Conservation (phyloP, 2,329 filamentous ascomycete species). For the Fusarium secorum region DNA sequence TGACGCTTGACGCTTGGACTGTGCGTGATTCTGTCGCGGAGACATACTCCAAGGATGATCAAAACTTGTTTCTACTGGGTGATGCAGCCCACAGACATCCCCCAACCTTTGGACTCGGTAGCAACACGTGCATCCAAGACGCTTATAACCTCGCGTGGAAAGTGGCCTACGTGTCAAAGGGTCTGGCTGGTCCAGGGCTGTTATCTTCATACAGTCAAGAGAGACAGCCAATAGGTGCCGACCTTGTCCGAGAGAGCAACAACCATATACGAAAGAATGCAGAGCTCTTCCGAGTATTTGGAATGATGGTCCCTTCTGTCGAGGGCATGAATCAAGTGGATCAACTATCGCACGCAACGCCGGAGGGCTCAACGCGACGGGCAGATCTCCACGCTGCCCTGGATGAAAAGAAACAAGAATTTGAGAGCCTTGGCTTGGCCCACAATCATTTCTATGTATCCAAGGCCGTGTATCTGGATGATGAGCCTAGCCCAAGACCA, state of each 20-base stretch:
- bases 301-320: neutral
- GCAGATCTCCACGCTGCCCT: fast-evolving
- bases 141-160: neutral
- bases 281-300: neutral
- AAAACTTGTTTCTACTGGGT: neutral
- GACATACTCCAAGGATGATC: fast-evolving
- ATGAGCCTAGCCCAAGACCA: neutral
- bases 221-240: neutral
- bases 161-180: fast-evolving
- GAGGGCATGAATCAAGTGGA: neutral
- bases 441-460: neutral
- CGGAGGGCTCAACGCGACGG: fast-evolving
- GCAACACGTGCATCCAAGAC: neutral
- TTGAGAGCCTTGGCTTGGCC: neutral
- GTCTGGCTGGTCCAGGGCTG: fast-evolving
- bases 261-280: neutral
- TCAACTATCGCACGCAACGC: neutral
- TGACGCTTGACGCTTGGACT: neutral
- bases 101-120: fast-evolving
- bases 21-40: fast-evolving
- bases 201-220: neutral
- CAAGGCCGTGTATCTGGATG: neutral
- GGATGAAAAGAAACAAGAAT: neutral
- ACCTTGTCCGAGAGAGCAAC: neutral
- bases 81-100: neutral